A percentile compares a stretch with the other conserved stretches of the same genome.
Conservation (phyloP, 2,329 filamentous ascomycete genomes). For the Colletotrichum neosansevieriae region DNA sequence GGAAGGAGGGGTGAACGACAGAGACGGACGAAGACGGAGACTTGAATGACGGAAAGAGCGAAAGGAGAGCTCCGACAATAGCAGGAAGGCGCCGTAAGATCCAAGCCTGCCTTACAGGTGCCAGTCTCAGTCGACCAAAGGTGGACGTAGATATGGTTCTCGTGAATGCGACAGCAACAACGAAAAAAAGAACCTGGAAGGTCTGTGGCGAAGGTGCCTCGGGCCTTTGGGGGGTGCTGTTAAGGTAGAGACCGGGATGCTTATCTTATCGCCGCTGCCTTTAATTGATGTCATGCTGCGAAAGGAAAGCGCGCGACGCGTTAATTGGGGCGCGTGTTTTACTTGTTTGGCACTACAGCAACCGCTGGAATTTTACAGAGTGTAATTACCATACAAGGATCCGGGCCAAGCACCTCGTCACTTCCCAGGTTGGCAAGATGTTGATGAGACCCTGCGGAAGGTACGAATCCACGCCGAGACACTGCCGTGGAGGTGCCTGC, state of each 20-base stretch:
- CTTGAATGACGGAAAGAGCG: slow-evolving; percentile 2
- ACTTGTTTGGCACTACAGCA: slow-evolving; percentile 22
- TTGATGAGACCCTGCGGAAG: not conserved
- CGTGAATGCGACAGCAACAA: not conserved
- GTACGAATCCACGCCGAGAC: no score
- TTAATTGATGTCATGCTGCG: slow-evolving; percentile 28
- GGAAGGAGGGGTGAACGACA: not conserved
- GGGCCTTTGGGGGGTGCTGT: not conserved
- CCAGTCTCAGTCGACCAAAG: not conserved
- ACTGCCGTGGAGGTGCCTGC: no score
- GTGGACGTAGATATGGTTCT: slow-evolving; percentile 1
- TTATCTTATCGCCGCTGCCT: slow-evolving; percentile 32
- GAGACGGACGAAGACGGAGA: slow-evolving; percentile 1
- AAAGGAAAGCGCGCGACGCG: slow-evolving; percentile 24
- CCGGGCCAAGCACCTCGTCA: not conserved
- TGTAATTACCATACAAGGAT: no score
- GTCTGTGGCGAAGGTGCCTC: not conserved
- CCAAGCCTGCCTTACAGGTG: not conserved
- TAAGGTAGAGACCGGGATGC: not conserved
- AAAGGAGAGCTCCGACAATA: not conserved
- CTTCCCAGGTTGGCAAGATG: not conserved
- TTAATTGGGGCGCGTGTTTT: slow-evolving; percentile 25
- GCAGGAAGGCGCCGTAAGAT: not conserved
- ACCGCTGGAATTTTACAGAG: not conserved
- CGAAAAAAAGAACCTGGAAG: not conserved